Evolutionary conservation across 140 eudicot species (phyloP), one percentile per base, ranked within the genome.

Genomic region (Flaveria floridana): DNA sequence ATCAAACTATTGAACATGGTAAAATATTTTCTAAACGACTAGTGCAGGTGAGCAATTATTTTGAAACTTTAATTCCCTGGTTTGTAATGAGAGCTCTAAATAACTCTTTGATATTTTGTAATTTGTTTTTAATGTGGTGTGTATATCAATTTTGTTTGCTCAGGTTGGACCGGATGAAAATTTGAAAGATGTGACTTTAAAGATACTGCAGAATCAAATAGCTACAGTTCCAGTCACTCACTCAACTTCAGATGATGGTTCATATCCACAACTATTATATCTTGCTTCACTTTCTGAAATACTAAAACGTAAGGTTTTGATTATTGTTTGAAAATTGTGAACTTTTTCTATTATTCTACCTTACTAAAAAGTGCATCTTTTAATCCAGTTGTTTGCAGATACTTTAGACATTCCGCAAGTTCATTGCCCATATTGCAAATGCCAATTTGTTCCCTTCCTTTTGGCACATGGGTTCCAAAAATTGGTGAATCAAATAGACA

Each of bases 401-500:
- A 86, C 80, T 93, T 93, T 66, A 90, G 86, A 81, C 87, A 93
- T 79, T 93, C 98, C 8, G 76, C 88, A 62, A 85, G 87, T 56
- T 86, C 96, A 23, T 83, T 93, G 74, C 98, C 98, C 13, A 78
- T 90, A 70, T 88, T 93, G 73, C 98, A 93, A 61, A 76, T 90
- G 56, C 98, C 98, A 55, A 72, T 93, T 39, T 83, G 87, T 85
- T 73, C 96, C 34, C 82, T 93, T 77, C 97, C 96, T 37, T 77
- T 90, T 78, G 98, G 98, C 41, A 90, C 98, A 39, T 93, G 98
- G 98, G 96, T 93, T 65, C 98, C 98, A 0, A 86, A 81, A 81
- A 93, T 90, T 63, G 96, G 98, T 70, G 97, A 87, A 75, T 81
- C 96, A 14, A 86, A 74, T 80, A 73, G 80, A 76, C 89, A 81